Evolutionary conservation across 306 rosid genomes (phyloP), one percentile per base, ranked within the genome.

Genomic region (Cucurbita moschata): DNA sequence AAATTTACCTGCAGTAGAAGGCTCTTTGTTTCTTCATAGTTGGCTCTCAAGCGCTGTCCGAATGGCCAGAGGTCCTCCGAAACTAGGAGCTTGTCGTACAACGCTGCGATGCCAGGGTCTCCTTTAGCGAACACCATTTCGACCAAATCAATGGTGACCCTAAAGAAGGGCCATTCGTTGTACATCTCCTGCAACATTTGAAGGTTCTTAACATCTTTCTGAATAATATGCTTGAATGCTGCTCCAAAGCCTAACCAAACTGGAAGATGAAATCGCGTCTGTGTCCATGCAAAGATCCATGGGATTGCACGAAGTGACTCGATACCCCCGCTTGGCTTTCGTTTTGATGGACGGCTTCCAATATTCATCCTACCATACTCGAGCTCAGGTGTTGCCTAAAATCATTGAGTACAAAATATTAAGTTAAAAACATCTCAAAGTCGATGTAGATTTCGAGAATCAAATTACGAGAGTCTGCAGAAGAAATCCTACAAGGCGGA

Each of bases 111-210:
- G 5, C 90, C 96, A 0, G 97, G 98, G 76, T 93, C 88, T 75
- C 98, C 98, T 82, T 94, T 94, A 78, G 98, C 98, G 10, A 94
- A 94, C 88, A 94, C 98, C 98, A 94, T 94, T 82, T 94, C 98
- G 7, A 90, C 96, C 81, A 94, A 86, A 81, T 94, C 98, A 56
- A 94, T 81, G 72, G 97, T 94, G 84, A 94, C 98, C 75, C 98
- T 82, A 71, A 94, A 94, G 88, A 94, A 94, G 38, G 98, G 98
- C 98, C 98, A 94, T 42, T 72, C 79, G 18, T 89, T 94, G 86
- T 90, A 94, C 98, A 94, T 94, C 72, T 86, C 95, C 75, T 86
- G 92, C 75, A 90, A 84, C 92, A 88, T 84, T 0, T 83, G 82
- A 16, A 94, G 96, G 80, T 89, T 94, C 82, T 77, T 89, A n/a